Base-by-base conservation (phyloP, 768 basidiomycete genomes). In the Gymnopilus dilepis region DNA sequence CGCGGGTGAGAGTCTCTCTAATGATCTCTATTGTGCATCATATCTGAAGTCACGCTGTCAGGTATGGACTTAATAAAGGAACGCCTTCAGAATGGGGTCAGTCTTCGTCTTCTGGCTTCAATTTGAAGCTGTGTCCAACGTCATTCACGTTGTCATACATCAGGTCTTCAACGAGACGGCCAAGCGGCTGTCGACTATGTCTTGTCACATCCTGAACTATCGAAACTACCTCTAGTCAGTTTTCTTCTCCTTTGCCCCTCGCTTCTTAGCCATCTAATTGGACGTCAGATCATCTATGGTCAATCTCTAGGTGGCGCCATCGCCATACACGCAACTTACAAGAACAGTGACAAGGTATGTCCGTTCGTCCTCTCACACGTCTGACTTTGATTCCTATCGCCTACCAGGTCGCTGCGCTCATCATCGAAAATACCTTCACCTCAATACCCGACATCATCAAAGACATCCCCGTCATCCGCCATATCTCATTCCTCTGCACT, bases 231-330 rank as follows among this genome's bases (percentile, higher is more conserved):
- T 9, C 78, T 94, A 52, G 87, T 93, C 70, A 54, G 83, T 43
- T 13, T 22, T 11, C 69, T 37, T 34, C 22, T 21, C 26, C 11
- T 9, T 28, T 43, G 6, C 9, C 4, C 6, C 55, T 34, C 21
- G 21, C 19, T 26, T 43, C 7, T 22, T 15, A 50, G 12, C 8
- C 17, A 28, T 22, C 6, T 45, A 17, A 40, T 38, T 45, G 26
- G 37, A 9, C 37, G 2, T 45, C 40, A 89, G 88, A 79, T 92
- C 41, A 65, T 92, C 1, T 92, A 85, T 63, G 91, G 91, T 2
- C 87, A 90, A 65, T 89, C 85, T 9, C 88, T 95, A 41, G 95
- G 95, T n/a, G 95, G 95, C 4, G 95, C 92, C 0, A 93, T 96
- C 6, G 85, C 91, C 5, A 89, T 96, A 42, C 88, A 93, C 73